phyloP scores from a whole-genome alignment of 139 green algal species.

The Deuterostichococcus epilithicus region DNA sequence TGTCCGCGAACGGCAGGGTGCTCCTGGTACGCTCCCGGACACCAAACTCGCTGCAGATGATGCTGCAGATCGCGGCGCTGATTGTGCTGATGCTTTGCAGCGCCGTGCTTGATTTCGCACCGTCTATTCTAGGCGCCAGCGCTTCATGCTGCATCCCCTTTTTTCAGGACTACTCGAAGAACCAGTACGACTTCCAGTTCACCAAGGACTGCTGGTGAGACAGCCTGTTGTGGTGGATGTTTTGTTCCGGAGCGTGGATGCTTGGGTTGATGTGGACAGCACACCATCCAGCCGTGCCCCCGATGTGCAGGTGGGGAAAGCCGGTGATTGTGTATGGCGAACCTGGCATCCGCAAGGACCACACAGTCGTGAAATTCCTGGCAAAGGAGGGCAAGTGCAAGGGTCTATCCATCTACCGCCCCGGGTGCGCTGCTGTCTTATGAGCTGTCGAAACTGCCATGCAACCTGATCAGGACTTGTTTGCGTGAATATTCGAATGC shows the following conservation, averaged over 20 bases:
- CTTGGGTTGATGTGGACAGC: too few relatives aligned
- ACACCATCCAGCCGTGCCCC: too few relatives aligned
- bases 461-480: too few relatives aligned
- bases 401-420: slow-evolving; percentile 34
- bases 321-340: slow-evolving; percentile 64
- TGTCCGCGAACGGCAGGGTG: slow-evolving; percentile 43
- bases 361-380: slow-evolving; percentile 64
- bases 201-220: slow-evolving; percentile 39
- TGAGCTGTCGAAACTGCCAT: background rate
- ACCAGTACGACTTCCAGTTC: slow-evolving; percentile 38
- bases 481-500: too few relatives aligned
- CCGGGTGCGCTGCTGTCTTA: slow-evolving; percentile 5
- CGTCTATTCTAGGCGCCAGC: background rate
- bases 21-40: too few relatives aligned
- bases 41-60: too few relatives aligned
- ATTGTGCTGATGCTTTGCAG: background rate
- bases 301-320: slow-evolving; percentile 58
- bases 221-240: too few relatives aligned
- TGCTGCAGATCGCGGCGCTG: too few relatives aligned
- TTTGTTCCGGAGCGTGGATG: too few relatives aligned
- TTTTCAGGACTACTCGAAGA: slow-evolving; percentile 44
- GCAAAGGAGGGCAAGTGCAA: slow-evolving; percentile 37
- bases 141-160: background rate
- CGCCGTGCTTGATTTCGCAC: background rate
- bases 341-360: slow-evolving; percentile 46